These are phyloP conservation scores for Xylariaceae sp. DNA, from an alignment of 2,329 filamentous ascomycete genomes.

Conservation along the genomic window DNA sequence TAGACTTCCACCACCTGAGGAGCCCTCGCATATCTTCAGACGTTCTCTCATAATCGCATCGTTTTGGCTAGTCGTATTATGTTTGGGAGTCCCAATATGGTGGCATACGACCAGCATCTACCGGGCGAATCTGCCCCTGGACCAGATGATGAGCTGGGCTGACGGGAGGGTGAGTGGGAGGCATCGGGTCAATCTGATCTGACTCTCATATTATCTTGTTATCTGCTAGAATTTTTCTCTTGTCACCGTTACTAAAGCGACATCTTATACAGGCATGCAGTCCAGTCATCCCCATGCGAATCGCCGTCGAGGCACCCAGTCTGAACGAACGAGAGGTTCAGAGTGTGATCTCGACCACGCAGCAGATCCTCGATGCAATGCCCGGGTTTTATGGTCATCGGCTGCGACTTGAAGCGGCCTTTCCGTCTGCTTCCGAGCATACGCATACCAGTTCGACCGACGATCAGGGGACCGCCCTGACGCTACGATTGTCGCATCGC, in stretches of 20 bases:
- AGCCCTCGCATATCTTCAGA: slow-evolving; percentile 59
- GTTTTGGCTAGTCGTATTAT: slow-evolving; percentile 83
- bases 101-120: slow-evolving; percentile 92
- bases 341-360: slow-evolving; percentile 71
- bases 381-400: slow-evolving; percentile 84
- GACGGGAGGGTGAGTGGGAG: slow-evolving; percentile 66
- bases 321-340: slow-evolving; percentile 64
- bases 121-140: slow-evolving; percentile 74
- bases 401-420: slow-evolving; percentile 64
- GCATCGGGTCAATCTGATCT: neutral
- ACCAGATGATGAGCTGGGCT: slow-evolving; percentile 86
- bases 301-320: slow-evolving; percentile 66
- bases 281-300: slow-evolving; percentile 79
- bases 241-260: neutral
- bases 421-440: slow-evolving; percentile 34
- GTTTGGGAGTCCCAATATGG: slow-evolving; percentile 89
- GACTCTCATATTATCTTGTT: neutral
- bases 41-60: slow-evolving; percentile 74
- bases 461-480: slow-evolving; percentile 55
- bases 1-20: slow-evolving; percentile 71
- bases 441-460: slow-evolving; percentile 25
- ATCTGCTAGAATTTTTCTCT: neutral
- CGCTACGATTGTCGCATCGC: slow-evolving; percentile 63
- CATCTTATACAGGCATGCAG: slow-evolving; percentile 62
- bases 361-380: slow-evolving; percentile 78